These are phyloP conservation scores for Aspergillus intermedius DNA, from an alignment of 2,329 filamentous ascomycete species.

Conservation along the genomic window DNA sequence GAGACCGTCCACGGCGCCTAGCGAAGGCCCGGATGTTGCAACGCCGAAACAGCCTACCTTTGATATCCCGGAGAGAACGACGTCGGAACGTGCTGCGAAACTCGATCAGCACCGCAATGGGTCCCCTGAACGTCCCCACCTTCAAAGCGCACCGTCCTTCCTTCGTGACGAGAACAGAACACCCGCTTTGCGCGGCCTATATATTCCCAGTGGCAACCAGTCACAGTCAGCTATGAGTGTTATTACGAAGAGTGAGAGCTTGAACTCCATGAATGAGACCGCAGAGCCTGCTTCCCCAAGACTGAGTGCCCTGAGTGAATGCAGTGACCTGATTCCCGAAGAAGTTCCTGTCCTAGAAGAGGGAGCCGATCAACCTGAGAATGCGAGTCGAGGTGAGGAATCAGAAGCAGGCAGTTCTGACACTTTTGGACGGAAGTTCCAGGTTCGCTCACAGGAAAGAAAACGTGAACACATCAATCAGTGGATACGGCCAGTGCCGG, in stretches of 20 bases:
- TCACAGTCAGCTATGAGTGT: slow-evolving; percentile 21
- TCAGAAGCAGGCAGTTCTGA: slow-evolving; percentile 10
- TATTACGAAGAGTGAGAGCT: slow-evolving; percentile 30
- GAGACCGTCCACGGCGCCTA: slow-evolving; percentile 19
- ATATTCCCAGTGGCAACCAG: slow-evolving; percentile 23
- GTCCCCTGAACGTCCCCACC: slow-evolving; percentile 19
- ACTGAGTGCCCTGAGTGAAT: slow-evolving; percentile 40
- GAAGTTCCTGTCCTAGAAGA: slow-evolving; percentile 18
- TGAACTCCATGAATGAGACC: slow-evolving; percentile 29
- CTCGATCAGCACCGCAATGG: slow-evolving; percentile 11
- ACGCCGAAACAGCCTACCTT: slow-evolving; percentile 22
- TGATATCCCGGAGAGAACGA: slow-evolving; percentile 35
- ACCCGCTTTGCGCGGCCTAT: slow-evolving; percentile 35
- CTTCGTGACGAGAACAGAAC: slow-evolving; percentile 31
- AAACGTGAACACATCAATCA: slow-evolving; percentile 22
- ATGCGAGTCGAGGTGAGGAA: slow-evolving; percentile 9
- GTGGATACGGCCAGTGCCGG: slow-evolving; percentile 26
- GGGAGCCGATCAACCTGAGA: slow-evolving; percentile 19
- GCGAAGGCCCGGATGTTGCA: slow-evolving; percentile 18
- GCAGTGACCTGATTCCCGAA: slow-evolving; percentile 34
- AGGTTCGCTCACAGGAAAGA: slow-evolving; percentile 10
- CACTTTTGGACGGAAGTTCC: slow-evolving; percentile 6
- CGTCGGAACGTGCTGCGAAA: slow-evolving; percentile 26
- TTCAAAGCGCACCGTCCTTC: slow-evolving; percentile 35
- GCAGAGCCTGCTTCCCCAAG: slow-evolving; percentile 34